Percentiles rank a stretch among this genome's conserved stretches.
Evolutionary conservation across 2,329 filamentous ascomycete genomes (phyloP).

Genomic region (Parastagonospora avenae): DNA sequence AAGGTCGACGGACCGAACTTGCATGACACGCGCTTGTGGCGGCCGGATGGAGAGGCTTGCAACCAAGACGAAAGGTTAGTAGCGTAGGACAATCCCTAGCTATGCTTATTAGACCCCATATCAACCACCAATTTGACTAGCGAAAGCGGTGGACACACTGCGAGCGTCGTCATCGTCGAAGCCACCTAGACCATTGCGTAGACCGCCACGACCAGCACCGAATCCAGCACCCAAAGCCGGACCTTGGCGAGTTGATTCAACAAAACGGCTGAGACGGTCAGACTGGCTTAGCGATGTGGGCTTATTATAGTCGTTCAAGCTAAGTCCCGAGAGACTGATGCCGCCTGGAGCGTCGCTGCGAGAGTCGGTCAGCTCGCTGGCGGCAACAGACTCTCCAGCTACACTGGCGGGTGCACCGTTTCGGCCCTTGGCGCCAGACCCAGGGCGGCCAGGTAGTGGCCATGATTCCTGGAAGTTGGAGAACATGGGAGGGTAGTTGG

Average conservation of each 20-base stretch:
- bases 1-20: background rate
- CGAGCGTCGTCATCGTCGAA: slow-evolving; percentile 88
- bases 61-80: slow-evolving; percentile 6
- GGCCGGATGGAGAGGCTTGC: slow-evolving; percentile 1
- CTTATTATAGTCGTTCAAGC: slow-evolving; percentile 72
- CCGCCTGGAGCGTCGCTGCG: slow-evolving; percentile 81
- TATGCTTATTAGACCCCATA: slow-evolving; percentile 59
- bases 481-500: slow-evolving; percentile 93
- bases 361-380: slow-evolving; percentile 86
- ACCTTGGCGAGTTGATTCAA: slow-evolving; percentile 79
- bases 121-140: slow-evolving; percentile 86
- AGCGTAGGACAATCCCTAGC: background rate
- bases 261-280: slow-evolving; percentile 91
- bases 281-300: slow-evolving; percentile 77
- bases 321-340: slow-evolving; percentile 84
- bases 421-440: slow-evolving; percentile 68
- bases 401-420: slow-evolving; percentile 72
- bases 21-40: background rate
- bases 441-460: slow-evolving; percentile 79
- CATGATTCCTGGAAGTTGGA: slow-evolving; percentile 89
- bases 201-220: slow-evolving; percentile 48
- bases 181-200: slow-evolving; percentile 49
- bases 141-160: slow-evolving; percentile 95
- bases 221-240: slow-evolving; percentile 47
- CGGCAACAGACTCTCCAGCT: slow-evolving; percentile 89